Evolutionary conservation across 176 grass and related monocot genomes (phyloP).

Genomic region (Carex parvula): DNA sequence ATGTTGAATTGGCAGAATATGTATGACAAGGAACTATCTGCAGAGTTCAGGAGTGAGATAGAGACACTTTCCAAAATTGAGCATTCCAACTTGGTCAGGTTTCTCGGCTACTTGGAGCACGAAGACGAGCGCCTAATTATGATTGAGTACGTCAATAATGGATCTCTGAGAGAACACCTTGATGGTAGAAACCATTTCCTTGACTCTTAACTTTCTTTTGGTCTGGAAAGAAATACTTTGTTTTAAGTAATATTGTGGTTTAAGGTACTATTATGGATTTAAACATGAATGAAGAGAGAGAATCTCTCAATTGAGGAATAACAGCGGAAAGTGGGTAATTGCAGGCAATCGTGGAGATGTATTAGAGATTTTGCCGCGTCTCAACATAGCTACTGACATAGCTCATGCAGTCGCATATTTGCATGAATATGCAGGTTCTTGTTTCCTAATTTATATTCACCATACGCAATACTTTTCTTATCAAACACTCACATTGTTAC

Average conservation of each 20-base stretch:
- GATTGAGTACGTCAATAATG: slow-evolving; percentile 75
- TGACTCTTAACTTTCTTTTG: neutral
- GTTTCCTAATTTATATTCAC: neutral
- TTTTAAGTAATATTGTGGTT: neutral
- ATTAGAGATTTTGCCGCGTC: slow-evolving; percentile 60
- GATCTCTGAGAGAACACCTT: slow-evolving; percentile 80
- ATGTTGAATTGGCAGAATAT: slow-evolving; percentile 58
- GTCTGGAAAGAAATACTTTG: neutral
- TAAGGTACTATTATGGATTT: slow-evolving; percentile 1
- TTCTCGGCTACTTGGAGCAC: slow-evolving; percentile 69
- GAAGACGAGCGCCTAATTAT: slow-evolving; percentile 62
- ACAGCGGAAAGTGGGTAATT: neutral
- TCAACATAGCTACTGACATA: slow-evolving; percentile 76
- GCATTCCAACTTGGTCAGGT: slow-evolving; percentile 70
- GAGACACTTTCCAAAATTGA: slow-evolving; percentile 73
- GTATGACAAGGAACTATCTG: slow-evolving; percentile 42
- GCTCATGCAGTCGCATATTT: slow-evolving; percentile 83
- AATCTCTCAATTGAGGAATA: neutral
- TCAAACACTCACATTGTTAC: neutral
- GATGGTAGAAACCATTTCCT: slow-evolving; percentile 53
- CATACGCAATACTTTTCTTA: neutral
- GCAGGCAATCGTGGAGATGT: slow-evolving; percentile 45
- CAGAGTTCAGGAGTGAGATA: slow-evolving; percentile 77
- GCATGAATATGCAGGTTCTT: slow-evolving; percentile 76
- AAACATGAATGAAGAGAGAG: neutral